Percentiles rank a stretch among this genome's conserved stretches.
Conservation (phyloP, 768 basidiomycete species). For the Pulveroboletus ravenelii region DNA sequence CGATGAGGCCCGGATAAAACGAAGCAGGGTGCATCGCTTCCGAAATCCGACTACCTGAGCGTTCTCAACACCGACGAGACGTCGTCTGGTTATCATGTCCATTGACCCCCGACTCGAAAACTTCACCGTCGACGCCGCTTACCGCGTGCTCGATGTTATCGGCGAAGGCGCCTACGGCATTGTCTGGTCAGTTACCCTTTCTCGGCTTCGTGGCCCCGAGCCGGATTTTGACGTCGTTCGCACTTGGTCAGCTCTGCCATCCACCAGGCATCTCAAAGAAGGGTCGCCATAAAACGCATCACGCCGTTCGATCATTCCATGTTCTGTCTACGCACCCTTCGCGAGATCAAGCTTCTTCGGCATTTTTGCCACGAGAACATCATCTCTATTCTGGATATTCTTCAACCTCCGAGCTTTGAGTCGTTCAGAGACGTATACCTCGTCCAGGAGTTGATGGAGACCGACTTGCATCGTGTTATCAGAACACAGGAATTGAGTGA, state of each 20-base stretch:
- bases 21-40: conserved; percentile 3
- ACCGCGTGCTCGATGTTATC: conserved; percentile 77
- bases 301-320: conserved; percentile 92
- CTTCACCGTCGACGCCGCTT: conserved; percentile 51
- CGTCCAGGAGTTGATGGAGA: conserved; percentile 79
- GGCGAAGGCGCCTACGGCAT: conserved; percentile 96
- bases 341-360: conserved; percentile 90
- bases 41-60: conserved; percentile 19
- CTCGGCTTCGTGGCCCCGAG: not conserved
- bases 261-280: conserved; percentile 70
- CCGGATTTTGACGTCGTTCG: conserved; percentile 4
- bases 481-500: conserved; percentile 90
- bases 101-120: conserved; percentile 34
- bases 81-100: conserved; percentile 13
- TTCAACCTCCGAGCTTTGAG: conserved; percentile 70
- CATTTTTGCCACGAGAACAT: conserved; percentile 87
- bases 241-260: conserved; percentile 54
- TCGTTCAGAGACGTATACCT: conserved; percentile 83
- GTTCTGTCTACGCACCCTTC: conserved; percentile 80
- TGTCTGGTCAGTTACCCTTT: conserved; percentile 48
- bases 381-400: conserved; percentile 93
- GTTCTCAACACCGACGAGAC: conserved; percentile 8
- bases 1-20: not conserved
- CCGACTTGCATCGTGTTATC: conserved; percentile 95
- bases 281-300: conserved; percentile 95